Percentiles rank a stretch among this genome's conserved stretches.
Conservation (phyloP, 169 alveolate species). For the Plasmodium adleri region DNA sequence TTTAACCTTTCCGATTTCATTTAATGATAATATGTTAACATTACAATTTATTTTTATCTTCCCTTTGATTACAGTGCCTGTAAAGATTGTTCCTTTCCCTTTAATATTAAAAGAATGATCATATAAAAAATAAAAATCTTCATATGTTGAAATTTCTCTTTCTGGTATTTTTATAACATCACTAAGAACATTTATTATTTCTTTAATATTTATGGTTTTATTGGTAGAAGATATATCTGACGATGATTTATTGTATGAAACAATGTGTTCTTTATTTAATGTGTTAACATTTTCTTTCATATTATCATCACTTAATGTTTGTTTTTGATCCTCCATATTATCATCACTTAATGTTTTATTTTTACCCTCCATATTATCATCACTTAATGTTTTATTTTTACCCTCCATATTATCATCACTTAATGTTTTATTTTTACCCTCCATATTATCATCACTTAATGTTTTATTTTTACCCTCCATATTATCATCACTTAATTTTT, state of each 20-base stretch:
- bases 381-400: background rate
- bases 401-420: background rate
- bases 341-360: background rate
- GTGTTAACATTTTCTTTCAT: background rate
- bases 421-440: background rate
- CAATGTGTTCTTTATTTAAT: background rate
- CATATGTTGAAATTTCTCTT: slow-evolving; percentile 59
- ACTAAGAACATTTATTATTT: slow-evolving; percentile 63
- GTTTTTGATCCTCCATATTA: background rate
- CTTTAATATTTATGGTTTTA: slow-evolving; percentile 34
- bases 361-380: background rate
- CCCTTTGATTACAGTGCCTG: slow-evolving; percentile 92
- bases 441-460: background rate
- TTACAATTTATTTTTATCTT: slow-evolving; percentile 19
- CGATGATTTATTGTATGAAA: too few species aligned
- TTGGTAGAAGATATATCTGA: background rate
- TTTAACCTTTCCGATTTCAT: slow-evolving; percentile 46
- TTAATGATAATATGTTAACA: slow-evolving; percentile 20
- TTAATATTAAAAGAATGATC: slow-evolving; percentile 93
- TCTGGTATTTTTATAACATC: slow-evolving; percentile 78
- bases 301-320: background rate
- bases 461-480: too few species aligned
- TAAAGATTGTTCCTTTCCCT: slow-evolving; percentile 92
- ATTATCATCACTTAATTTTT: background rate
- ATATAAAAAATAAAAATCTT: slow-evolving; percentile 85